phyloP scores from a whole-genome alignment of 78 protist genomes.

The Monosiga brevicollis region DNA sequence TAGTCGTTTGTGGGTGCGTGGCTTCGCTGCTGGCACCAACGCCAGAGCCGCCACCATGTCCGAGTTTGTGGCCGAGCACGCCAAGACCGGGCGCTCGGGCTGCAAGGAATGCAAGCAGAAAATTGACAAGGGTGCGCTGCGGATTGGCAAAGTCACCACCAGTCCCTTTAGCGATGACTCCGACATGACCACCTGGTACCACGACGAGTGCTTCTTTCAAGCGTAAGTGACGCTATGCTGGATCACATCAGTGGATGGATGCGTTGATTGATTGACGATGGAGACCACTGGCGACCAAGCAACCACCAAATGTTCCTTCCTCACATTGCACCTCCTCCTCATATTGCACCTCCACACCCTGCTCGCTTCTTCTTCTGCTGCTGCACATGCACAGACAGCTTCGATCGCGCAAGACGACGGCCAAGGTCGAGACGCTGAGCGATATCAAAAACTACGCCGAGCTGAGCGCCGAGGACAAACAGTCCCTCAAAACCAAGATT shows the following conservation, averaged over 20 bases:
- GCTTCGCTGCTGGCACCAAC: too few species aligned
- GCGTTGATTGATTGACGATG: too few species aligned
- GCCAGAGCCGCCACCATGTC: too few species aligned
- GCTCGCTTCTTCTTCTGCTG: too few species aligned
- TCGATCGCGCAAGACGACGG: neutral
- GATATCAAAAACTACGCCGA: neutral
- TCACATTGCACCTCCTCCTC: too few species aligned
- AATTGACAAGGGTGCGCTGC: neutral
- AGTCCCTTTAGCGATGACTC: neutral
- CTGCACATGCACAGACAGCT: too few species aligned
- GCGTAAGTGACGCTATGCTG: neutral
- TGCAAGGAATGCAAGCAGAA: neutral
- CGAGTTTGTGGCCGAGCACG: too few species aligned
- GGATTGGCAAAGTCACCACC: neutral
- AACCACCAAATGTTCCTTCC: too few species aligned
- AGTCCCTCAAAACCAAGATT: neutral
- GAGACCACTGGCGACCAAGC: too few species aligned
- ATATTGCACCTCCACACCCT: too few species aligned
- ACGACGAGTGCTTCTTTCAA: neutral
- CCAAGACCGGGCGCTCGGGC: neutral
- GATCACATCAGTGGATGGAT: too few species aligned
- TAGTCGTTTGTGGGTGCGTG: too few species aligned
- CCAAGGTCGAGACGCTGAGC: neutral
- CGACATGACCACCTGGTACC: neutral
- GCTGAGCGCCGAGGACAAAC: neutral